phyloP scores from a whole-genome alignment of 2,329 filamentous ascomycete genomes.

The Pleomassaria siparia region DNA sequence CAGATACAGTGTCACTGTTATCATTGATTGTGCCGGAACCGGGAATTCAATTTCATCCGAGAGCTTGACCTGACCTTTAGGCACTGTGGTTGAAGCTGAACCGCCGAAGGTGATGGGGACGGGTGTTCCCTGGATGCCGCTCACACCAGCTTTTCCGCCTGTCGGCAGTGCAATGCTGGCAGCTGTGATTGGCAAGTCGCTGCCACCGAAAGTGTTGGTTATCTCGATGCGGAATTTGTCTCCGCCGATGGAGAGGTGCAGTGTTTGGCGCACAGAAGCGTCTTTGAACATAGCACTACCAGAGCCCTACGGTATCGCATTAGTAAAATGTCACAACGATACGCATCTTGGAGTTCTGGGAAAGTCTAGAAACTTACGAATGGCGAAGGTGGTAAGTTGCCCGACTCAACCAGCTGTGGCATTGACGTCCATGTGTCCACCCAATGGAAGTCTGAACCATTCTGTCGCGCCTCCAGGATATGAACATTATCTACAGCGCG shows the following conservation, averaged over 20 bases:
- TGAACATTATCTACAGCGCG: not conserved
- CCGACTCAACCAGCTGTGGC: constrained; percentile 63
- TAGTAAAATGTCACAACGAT: constrained; percentile 10
- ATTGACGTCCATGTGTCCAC: constrained; percentile 64
- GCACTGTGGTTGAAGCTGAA: constrained; percentile 51
- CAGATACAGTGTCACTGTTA: constrained; percentile 61
- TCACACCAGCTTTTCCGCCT: constrained; percentile 54
- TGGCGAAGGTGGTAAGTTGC: constrained; percentile 60
- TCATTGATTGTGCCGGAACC: constrained; percentile 47
- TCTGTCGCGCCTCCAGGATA: not conserved
- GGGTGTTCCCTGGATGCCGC: constrained; percentile 53
- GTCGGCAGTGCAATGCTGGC: constrained; percentile 57
- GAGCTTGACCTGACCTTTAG: constrained; percentile 57
- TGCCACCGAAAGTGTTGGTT: constrained; percentile 64
- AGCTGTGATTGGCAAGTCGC: constrained; percentile 59
- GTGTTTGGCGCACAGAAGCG: constrained; percentile 65
- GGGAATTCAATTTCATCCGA: constrained; percentile 61
- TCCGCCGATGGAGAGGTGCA: constrained; percentile 43
- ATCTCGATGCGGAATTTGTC: constrained; percentile 32
- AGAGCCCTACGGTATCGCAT: constrained; percentile 42
- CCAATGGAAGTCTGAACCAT: constrained; percentile 47
- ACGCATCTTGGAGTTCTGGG: not conserved
- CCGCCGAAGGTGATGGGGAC: constrained; percentile 60
- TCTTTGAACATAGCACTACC: constrained; percentile 55
- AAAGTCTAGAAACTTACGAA: constrained; percentile 39